phyloP scores from a whole-genome alignment of 2,329 filamentous ascomycete species.

The Xylogone sp. region DNA sequence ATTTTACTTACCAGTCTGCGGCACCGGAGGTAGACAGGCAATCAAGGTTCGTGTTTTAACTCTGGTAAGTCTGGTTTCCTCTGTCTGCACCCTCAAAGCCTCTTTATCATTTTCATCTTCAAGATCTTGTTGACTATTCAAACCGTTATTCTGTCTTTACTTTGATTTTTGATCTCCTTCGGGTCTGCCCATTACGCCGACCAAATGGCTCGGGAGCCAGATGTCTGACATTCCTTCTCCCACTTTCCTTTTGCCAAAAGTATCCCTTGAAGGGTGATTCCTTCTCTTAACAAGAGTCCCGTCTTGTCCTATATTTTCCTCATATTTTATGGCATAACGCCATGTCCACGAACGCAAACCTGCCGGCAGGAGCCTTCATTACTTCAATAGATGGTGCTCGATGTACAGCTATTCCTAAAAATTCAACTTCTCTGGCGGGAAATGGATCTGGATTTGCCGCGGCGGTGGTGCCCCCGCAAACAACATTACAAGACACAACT shows the following conservation, averaged over 20 bases:
- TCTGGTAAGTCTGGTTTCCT: conserved; percentile 17
- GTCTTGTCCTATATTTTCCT: not conserved
- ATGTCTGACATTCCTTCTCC: not conserved
- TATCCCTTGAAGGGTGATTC: conserved; percentile 24
- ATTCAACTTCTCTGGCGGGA: conserved; percentile 3
- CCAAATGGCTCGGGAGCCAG: not conserved
- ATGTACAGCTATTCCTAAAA: conserved; percentile 50
- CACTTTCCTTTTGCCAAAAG: conserved; percentile 13
- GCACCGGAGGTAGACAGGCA: not conserved
- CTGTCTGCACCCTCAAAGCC: not conserved
- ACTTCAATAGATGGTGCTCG: conserved; percentile 46
- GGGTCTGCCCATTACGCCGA: not conserved
- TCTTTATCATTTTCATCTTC: conserved; percentile 4
- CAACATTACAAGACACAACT: conserved; percentile 18
- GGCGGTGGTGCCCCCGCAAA: conserved; percentile 6
- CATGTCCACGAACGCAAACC: conserved; percentile 36
- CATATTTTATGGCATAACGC: conserved; percentile 12
- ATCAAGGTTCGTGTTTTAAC: conserved; percentile 18
- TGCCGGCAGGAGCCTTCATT: conserved; percentile 44
- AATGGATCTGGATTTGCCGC: conserved; percentile 8
- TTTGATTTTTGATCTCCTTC: not conserved
- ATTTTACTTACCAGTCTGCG: not conserved
- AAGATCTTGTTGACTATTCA: conserved; percentile 9
- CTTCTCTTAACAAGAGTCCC: conserved; percentile 21
- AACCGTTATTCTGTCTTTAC: conserved; percentile 10